These are phyloP conservation scores for Truncatella angustata DNA, from an alignment of 2,329 filamentous ascomycete genomes.

Conservation along the genomic window DNA sequence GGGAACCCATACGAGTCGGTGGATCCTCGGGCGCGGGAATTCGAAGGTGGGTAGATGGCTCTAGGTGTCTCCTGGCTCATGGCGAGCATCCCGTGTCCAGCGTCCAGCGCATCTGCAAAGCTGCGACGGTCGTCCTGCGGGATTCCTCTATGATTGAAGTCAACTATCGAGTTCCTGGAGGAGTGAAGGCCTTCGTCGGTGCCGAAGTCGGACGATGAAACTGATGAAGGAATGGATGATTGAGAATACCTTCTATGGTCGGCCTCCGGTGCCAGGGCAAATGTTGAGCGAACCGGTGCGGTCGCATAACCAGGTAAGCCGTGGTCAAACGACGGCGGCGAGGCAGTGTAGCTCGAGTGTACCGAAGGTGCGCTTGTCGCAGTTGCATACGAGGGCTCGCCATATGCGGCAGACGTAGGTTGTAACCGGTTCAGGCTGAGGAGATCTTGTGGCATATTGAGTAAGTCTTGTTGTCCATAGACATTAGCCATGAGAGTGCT, in stretches of 20 bases:
- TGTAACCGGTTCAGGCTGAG: constrained; percentile 65
- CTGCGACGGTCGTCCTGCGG: constrained; percentile 59
- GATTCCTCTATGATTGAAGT: constrained; percentile 59
- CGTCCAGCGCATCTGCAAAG: constrained; percentile 88
- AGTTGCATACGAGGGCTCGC: constrained; percentile 66
- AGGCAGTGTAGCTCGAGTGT: constrained; percentile 63
- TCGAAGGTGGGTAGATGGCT: constrained; percentile 74
- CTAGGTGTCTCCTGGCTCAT: constrained; percentile 94
- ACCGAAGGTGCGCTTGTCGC: constrained; percentile 67
- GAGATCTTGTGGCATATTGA: constrained; percentile 73
- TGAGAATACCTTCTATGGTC: constrained; percentile 73
- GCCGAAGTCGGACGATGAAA: constrained; percentile 45
- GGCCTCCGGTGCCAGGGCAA: constrained; percentile 55
- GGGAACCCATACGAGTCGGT: constrained; percentile 91
- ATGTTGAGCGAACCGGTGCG: constrained; percentile 59
- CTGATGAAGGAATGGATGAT: constrained; percentile 67
- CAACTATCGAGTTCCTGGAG: constrained; percentile 63
- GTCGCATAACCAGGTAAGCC: constrained; percentile 69
- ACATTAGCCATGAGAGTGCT: constrained; percentile 59
- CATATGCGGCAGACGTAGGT: constrained; percentile 63
- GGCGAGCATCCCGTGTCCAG: constrained; percentile 89
- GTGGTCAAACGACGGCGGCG: constrained; percentile 66
- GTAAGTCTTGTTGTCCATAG: constrained; percentile 64
- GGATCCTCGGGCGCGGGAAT: constrained; percentile 67
- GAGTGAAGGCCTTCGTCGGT: constrained; percentile 33